phyloP scores from a whole-genome alignment of 2,329 filamentous ascomycete species.

The Mycosphaerella arachidis region DNA sequence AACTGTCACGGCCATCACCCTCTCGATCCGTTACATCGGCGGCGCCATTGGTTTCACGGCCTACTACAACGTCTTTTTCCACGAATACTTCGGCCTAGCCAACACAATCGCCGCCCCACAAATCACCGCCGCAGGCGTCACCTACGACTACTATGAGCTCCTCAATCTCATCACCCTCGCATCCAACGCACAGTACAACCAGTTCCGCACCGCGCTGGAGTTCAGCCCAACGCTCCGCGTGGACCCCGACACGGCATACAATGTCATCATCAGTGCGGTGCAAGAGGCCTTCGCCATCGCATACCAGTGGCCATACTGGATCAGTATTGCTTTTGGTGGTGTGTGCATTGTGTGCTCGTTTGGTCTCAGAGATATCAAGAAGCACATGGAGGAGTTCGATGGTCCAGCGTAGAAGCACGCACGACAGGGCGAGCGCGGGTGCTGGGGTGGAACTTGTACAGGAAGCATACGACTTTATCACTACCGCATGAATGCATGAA shows the following conservation, averaged over 20 bases:
- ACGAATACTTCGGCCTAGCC: constrained; percentile 31
- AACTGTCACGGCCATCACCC: constrained; percentile 62
- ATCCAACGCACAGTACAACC: constrained; percentile 19
- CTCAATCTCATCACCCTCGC: constrained; percentile 19
- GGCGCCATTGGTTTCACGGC: constrained; percentile 52
- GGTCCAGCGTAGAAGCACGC: background rate
- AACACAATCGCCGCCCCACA: constrained; percentile 16
- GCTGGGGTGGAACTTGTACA: background rate
- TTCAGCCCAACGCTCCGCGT: constrained; percentile 10
- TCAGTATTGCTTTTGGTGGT: constrained; percentile 32
- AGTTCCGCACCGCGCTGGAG: constrained; percentile 14
- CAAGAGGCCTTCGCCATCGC: constrained; percentile 28
- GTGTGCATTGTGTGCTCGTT: constrained; percentile 27
- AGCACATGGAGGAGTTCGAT: constrained; percentile 26
- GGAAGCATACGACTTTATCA: background rate
- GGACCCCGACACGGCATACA: constrained; percentile 23
- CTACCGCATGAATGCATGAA: constrained; percentile 1
- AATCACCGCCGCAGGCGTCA: constrained; percentile 16
- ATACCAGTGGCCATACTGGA: constrained; percentile 32
- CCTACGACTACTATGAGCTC: constrained; percentile 16
- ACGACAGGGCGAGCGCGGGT: background rate
- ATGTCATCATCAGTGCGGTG: constrained; percentile 22
- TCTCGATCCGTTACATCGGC: constrained; percentile 64
- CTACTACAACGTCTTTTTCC: constrained; percentile 52
- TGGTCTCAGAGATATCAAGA: constrained; percentile 32